Base-by-base conservation (phyloP, 805 yeast species). In the Sugiyamaella floridensis region DNA sequence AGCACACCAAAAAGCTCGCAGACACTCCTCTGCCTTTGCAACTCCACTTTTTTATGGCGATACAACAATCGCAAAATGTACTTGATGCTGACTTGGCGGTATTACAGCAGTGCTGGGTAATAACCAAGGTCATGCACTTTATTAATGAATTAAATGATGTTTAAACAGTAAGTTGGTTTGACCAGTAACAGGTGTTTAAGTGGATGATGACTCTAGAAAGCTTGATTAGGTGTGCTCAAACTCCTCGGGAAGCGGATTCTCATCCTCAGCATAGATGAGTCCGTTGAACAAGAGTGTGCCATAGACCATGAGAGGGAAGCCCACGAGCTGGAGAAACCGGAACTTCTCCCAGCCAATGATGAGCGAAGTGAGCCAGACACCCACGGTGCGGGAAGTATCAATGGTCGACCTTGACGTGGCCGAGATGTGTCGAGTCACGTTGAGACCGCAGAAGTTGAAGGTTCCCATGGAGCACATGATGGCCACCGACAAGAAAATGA, bases 321-420 rank as follows among this genome's bases (percentile, higher is more conserved):
- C 95, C 16, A 77, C 28, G 18, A 81, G 69, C 65, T 86, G 95
- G 49, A 83, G 66, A n/a, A 70, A 60, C 18, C 74, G 73, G 68
- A 85, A 86, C 1, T 73, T 60, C 66, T 86, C 93, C 95, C 93
- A 86, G 2, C 92, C 93, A 57, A 86, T 61, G 19, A 67, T 49
- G 48, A 86, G 69, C 0, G 93, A 86, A 8, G 84, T 77, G 1
- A 82, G 40, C 95, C 95, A 86, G 15, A 86, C 90, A 26, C 84
- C 67, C 20, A 85, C 67, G 0, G 93, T 86, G 58, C 95, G 75
- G 54, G 86, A 82, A 0, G 89, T 82, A 62, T 86, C 95, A 48
- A 86, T 78, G 1, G 93, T 86, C 19, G 89, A 81, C 62, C 93
- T 74, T 1, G 90, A 76, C 1, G 95, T 86, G 34, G 95, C 93